Evolutionary conservation across 1,284 basidiomycete genomes (phyloP).

Genomic region (Ganoderma lingzhi): DNA sequence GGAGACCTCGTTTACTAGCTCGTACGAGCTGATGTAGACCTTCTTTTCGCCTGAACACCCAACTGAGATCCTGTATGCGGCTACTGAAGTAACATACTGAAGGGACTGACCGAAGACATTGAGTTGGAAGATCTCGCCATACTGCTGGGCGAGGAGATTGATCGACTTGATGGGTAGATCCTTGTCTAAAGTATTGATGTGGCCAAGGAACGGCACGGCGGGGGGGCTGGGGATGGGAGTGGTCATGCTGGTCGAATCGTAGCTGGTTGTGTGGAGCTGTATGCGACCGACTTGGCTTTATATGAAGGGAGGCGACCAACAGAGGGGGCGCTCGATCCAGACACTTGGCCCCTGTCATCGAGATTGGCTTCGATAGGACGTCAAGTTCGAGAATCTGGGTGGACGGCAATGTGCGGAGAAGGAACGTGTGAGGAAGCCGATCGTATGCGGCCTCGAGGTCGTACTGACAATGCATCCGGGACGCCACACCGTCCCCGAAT

Average conservation of each 20-base stretch:
- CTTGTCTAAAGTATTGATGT: slow-evolving; percentile 47
- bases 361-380: background rate
- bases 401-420: background rate
- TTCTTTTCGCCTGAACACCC: slow-evolving; percentile 29
- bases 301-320: background rate
- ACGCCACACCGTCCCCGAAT: background rate
- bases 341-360: background rate
- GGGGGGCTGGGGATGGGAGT: slow-evolving; percentile 51
- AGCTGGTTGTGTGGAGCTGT: background rate
- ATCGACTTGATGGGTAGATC: slow-evolving; percentile 50
- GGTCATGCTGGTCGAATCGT: slow-evolving; percentile 27
- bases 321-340: background rate
- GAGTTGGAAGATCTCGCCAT: slow-evolving; percentile 56
- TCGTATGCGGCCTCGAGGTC: background rate
- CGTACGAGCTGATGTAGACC: slow-evolving; percentile 46
- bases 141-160: slow-evolving; percentile 49
- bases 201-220: slow-evolving; percentile 53
- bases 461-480: background rate
- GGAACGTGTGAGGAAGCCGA: background rate
- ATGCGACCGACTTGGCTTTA: background rate
- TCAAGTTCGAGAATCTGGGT: background rate
- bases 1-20: slow-evolving; percentile 51
- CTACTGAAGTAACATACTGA: background rate
- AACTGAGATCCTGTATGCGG: background rate
- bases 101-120: slow-evolving; percentile 45